These are phyloP conservation scores for Tylopilus intermedius DNA, from an alignment of 768 basidiomycete species.

Conservation along the genomic window DNA sequence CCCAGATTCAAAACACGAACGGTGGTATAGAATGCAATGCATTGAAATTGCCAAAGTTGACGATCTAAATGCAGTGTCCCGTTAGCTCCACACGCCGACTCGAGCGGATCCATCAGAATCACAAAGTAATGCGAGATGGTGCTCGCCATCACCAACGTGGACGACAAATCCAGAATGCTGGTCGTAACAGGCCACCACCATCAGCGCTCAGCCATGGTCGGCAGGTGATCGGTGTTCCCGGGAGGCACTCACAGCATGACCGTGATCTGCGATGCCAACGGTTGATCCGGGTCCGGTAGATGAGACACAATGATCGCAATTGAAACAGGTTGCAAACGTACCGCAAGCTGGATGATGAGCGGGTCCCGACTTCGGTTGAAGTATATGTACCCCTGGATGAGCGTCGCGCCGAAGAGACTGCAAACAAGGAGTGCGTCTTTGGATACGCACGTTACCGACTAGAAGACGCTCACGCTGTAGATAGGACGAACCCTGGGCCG, in stretches of 20 bases:
- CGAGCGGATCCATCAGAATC: neutral
- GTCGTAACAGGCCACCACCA: neutral
- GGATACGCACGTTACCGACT: neutral
- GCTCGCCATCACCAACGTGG: neutral
- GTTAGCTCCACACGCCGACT: neutral
- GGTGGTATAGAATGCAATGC: neutral
- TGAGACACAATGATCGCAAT: neutral
- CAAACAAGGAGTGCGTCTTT: neutral
- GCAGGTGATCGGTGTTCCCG: neutral
- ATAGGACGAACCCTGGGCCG: neutral
- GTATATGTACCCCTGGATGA: constrained; percentile 6
- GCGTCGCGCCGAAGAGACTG: constrained; percentile 3
- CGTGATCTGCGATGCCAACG: neutral
- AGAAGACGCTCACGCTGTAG: neutral
- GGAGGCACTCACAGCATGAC: constrained; percentile 1
- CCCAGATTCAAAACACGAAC: neutral
- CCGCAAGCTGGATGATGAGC: neutral
- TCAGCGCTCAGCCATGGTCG: neutral
- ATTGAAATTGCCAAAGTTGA: neutral
- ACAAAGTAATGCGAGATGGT: constrained; percentile 3
- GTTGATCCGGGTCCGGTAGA: too few species aligned
- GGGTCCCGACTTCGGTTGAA: neutral
- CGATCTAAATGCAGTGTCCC: neutral
- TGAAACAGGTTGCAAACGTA: neutral
- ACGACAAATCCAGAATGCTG: neutral